A percentile compares a stretch with the other conserved stretches of the same genome.
These are phyloP conservation scores for Huntiella moniliformis DNA, from an alignment of 2,329 filamentous ascomycete genomes.

Conservation along the genomic window DNA sequence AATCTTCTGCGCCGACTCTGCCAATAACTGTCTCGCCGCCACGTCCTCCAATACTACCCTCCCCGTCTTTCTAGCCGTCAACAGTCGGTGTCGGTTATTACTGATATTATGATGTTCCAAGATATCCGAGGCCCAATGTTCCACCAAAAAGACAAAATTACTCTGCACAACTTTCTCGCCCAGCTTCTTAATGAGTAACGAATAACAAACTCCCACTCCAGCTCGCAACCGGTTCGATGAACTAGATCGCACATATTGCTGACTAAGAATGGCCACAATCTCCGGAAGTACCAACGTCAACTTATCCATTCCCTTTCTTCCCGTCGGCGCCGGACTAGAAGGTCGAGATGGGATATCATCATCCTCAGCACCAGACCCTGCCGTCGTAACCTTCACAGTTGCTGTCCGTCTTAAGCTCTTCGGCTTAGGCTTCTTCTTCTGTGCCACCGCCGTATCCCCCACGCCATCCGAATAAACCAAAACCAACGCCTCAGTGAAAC, in stretches of 20 bases:
- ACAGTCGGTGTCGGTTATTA: slow-evolving; percentile 71
- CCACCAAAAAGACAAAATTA: slow-evolving; percentile 64
- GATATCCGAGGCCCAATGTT: slow-evolving; percentile 63
- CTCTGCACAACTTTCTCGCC: slow-evolving; percentile 69
- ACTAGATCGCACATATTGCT: slow-evolving; percentile 58
- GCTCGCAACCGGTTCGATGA: slow-evolving; percentile 68
- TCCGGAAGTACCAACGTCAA: slow-evolving; percentile 59
- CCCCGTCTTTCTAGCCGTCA: slow-evolving; percentile 71
- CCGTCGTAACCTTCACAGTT: slow-evolving; percentile 20
- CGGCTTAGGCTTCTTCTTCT: slow-evolving; percentile 40
- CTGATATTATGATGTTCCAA: slow-evolving; percentile 56
- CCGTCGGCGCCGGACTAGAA: slow-evolving; percentile 50
- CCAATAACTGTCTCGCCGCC: slow-evolving; percentile 62
- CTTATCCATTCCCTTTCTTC: slow-evolving; percentile 32
- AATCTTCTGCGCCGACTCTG: slow-evolving; percentile 72
- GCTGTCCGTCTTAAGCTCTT: slow-evolving; percentile 37
- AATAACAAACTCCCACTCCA: slow-evolving; percentile 74
- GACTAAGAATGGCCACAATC: slow-evolving; percentile 59
- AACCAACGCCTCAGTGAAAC: slow-evolving; percentile 64
- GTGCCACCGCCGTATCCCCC: slow-evolving; percentile 38
- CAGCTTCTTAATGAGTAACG: slow-evolving; percentile 57
- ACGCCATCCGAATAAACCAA: slow-evolving; percentile 42
- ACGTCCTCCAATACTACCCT: slow-evolving; percentile 70
- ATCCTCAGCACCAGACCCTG: slow-evolving; percentile 42
- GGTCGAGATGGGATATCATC: slow-evolving; percentile 51